phyloP scores from a whole-genome alignment of 1,284 basidiomycete genomes.

The Coniferiporia sulphurascens region DNA sequence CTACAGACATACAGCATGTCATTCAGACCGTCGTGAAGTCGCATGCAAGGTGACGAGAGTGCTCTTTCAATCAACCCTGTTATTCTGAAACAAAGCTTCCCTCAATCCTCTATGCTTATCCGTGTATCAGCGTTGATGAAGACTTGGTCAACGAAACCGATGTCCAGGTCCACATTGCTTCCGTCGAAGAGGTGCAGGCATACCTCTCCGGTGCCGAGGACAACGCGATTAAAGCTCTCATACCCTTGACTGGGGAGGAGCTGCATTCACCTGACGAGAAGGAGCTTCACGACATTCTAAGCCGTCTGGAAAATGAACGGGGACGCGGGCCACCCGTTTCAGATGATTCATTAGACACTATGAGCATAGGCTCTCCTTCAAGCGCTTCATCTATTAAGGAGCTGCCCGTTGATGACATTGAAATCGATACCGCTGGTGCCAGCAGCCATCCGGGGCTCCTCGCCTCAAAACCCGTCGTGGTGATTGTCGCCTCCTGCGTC shows the following conservation, averaged over 20 bases:
- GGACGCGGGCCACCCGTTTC: constrained; percentile 2
- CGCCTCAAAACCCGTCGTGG: constrained; percentile 22
- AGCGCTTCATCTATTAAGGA: background rate
- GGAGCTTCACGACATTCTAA: constrained; percentile 30
- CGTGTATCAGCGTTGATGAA: background rate
- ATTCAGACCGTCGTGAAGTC: constrained; percentile 37
- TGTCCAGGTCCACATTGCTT: constrained; percentile 29
- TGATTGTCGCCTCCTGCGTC: constrained; percentile 34
- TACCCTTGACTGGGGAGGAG: constrained; percentile 27
- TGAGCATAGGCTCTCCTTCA: background rate
- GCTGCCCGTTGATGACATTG: background rate
- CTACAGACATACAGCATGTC: constrained; percentile 30
- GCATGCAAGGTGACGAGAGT: constrained; percentile 32
- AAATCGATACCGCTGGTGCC: background rate
- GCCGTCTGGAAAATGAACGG: constrained; percentile 21
- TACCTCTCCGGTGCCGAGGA: constrained; percentile 29
- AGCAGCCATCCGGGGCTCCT: constrained; percentile 5
- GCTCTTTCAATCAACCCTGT: background rate
- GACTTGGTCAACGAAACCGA: constrained; percentile 19
- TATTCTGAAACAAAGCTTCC: background rate
- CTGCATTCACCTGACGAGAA: constrained; percentile 31
- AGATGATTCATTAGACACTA: constrained; percentile 13
- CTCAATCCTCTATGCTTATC: background rate
- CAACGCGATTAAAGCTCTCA: constrained; percentile 31
- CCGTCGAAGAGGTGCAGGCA: constrained; percentile 29